Evolutionary conservation across 768 basidiomycete genomes (phyloP), one percentile per base, ranked within the genome.

Genomic region (Trametopsis cervina): DNA sequence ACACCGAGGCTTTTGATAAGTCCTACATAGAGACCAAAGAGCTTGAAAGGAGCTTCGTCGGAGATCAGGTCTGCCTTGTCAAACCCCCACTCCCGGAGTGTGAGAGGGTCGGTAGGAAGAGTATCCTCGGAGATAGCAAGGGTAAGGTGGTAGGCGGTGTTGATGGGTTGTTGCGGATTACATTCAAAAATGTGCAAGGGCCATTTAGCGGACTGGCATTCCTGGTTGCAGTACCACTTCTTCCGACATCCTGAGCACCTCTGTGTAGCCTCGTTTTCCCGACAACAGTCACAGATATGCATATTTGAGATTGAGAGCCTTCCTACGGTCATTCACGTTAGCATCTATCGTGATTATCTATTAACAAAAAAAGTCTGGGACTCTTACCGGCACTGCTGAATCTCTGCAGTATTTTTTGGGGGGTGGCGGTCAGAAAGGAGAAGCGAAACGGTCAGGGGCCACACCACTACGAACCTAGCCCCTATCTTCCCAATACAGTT

Each of bases 31-130:
- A 70, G 46, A 5, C 66, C 67, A 13, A 67, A 44, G 10, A 71
- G 57, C 5, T 55, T 54, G 7, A n/a, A n/a, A n/a, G 38, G 33
- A 33, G 2, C 1, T 21, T 46, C 50, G 3, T 60, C 54, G 17
- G 51, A 40, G 1, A 39, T 5, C 5, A 45, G 12, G n/a, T 56
- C 33, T 1, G 60, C 62, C 7, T 56, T 56, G 2, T 46, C 35
- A 40, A 72, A 70, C 2, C 71, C 69, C 46, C 65, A 72, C 45
- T 70, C 69, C 21, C 52, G 23, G 13, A 57, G 46, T 9, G 71
- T 70, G 43, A 66, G 60, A 0, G 44, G 25, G 51, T 70, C 53
- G 4, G 59, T 54, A 4, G 69, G 71, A 7, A 67, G 17, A 7
- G 44, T 26, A 42, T 67, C 50, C 29, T 44, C 6, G 17, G 52